These are phyloP conservation scores for Rhododendron kiyosumense DNA, from an alignment of 148 eudicot species.

Conservation along the genomic window DNA sequence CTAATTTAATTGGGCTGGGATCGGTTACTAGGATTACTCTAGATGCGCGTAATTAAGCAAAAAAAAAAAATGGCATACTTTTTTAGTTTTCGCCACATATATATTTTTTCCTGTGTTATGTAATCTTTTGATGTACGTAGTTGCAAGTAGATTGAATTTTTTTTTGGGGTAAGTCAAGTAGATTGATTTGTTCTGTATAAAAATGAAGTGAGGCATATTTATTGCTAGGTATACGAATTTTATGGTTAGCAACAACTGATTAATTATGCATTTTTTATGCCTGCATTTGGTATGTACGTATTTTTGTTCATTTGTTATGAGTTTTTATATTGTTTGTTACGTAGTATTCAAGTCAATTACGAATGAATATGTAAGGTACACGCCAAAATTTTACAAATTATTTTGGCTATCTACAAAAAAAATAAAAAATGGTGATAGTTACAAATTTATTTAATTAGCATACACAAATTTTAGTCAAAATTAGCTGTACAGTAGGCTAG, in stretches of 20 bases:
- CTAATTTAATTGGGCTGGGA: too few relatives aligned
- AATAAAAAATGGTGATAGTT: background rate
- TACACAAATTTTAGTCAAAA: background rate
- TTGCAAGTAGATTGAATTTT: too few relatives aligned
- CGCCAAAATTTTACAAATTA: too few relatives aligned
- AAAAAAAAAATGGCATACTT: too few relatives aligned
- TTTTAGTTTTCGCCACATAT: background rate
- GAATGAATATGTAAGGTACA: background rate
- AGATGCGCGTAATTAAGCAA: background rate
- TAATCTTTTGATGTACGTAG: too few relatives aligned
- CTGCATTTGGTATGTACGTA: background rate
- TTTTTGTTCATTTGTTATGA: background rate
- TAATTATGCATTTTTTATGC: background rate
- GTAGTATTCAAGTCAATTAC: background rate
- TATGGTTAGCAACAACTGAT: background rate
- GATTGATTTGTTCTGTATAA: background rate
- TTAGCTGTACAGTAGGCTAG: background rate
- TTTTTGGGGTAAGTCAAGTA: too few relatives aligned
- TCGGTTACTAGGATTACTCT: too few relatives aligned
- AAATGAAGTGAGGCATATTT: background rate
- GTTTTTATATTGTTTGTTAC: background rate
- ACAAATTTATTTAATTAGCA: background rate
- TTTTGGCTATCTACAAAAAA: background rate
- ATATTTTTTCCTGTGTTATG: background rate
- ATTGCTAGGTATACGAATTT: background rate